Base-by-base conservation (phyloP, 768 basidiomycete species). In the Pleurotus citrinopileatus region DNA sequence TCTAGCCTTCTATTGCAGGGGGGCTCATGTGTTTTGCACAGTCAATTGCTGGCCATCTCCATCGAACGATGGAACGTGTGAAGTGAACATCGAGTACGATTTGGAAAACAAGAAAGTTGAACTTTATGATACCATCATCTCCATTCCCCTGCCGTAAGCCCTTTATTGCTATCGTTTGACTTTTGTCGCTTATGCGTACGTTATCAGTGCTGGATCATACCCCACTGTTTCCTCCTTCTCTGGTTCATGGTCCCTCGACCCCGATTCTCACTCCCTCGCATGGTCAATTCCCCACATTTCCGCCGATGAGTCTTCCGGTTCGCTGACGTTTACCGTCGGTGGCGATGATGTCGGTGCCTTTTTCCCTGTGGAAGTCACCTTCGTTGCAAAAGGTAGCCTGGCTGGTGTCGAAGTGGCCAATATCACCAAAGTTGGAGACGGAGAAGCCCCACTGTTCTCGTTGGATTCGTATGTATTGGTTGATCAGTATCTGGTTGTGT, bases 21-120 rank as follows among this genome's bases (percentile, higher is more conserved):
- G n/a, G n/a, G n/a, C n/a, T n/a, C n/a, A 42, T 46, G 3, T 43
- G 32, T 12, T 22, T 2, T n/a, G 28, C 8, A 26, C 59, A 94
- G 95, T 99, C 67, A 99, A 93, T 65, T 95, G 93, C 71, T 98
- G 95, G 95, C 97, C 95, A 10, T 87, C 93, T 10, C 89, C 91
- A 4, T 86, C 90, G 34, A 92, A 91, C 61, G 89, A 93, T 57
- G 94, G 94, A n/a, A 88, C 87, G 1, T 90, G 87, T 60, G 94
- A 96, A 59, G 91, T 98, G 56, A 95, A 91, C 70, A 91, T 98
- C 58, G 97, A 98, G 70, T 98, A 97, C 65, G 95, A 98, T 67
- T 87, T 98, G 42, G 94, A 96, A 66, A 90, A 93, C 58, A 80
- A 89, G 58, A 79, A 78, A 44, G 71, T 98, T 52, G 82, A 84